A percentile compares a stretch with the other conserved stretches of the same genome.
phyloP scores from a whole-genome alignment of 345 rosid genomes.

The Rhizophora mangle region DNA sequence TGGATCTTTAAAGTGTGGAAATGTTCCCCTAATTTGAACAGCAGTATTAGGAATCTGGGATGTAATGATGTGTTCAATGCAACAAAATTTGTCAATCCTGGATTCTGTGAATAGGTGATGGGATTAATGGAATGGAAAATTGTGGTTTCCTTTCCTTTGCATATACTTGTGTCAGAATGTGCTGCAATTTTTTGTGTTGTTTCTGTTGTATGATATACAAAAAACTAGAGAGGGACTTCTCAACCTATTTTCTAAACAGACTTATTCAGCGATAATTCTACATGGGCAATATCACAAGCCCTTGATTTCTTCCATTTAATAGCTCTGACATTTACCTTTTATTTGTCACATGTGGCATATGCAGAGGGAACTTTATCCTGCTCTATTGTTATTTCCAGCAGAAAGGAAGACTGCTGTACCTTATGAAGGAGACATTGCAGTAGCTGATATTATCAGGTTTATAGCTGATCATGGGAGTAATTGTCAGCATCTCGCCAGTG shows the following conservation, averaged over 20 bases:
- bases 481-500: slow-evolving; percentile 45
- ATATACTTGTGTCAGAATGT: neutral
- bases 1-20: no score
- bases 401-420: slow-evolving; percentile 49
- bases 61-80: no score
- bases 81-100: no score
- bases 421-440: slow-evolving; percentile 66
- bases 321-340: neutral
- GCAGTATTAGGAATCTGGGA: no score
- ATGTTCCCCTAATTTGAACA: no score
- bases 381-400: slow-evolving; percentile 76
- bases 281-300: no score
- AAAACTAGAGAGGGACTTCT: neutral
- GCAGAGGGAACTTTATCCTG: slow-evolving; percentile 89
- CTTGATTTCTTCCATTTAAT: no score
- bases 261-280: neutral
- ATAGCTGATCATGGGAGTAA: slow-evolving; percentile 57
- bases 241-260: neutral
- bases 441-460: slow-evolving; percentile 65
- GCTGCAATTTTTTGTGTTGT: neutral
- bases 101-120: no score
- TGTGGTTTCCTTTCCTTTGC: neutral
- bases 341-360: slow-evolving; percentile 16
- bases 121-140: neutral
- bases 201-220: neutral